Conservation (phyloP, 495 filamentous ascomycete species). For the Talaromyces trachyspermus region DNA sequence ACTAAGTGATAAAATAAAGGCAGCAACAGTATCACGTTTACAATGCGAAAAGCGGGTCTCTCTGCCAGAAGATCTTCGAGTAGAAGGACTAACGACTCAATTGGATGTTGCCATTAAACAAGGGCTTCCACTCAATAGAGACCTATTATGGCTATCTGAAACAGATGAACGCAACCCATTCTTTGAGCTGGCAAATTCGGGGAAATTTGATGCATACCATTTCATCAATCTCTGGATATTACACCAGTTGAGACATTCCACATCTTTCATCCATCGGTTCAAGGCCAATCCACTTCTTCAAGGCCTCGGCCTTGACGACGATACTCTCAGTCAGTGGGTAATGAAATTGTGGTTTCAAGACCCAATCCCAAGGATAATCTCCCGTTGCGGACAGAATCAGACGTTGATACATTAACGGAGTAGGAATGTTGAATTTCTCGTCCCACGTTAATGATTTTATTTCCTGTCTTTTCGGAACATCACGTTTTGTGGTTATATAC, state of each 20-base stretch:
- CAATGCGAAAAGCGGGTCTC: constrained; percentile 12
- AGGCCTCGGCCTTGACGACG: constrained; percentile 16
- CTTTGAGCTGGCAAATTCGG: constrained; percentile 8
- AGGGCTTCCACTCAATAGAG: not conserved
- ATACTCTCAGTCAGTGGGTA: constrained; percentile 20
- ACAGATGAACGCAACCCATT: constrained; percentile 13
- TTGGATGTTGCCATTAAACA: constrained; percentile 1
- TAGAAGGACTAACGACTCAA: constrained; percentile 10
- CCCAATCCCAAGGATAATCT: not conserved
- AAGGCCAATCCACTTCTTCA: constrained; percentile 18
- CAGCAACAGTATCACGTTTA: constrained; percentile 5
- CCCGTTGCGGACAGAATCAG: not conserved
- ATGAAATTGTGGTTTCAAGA: constrained; percentile 21
- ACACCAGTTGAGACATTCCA: constrained; percentile 22
- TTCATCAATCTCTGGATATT: constrained; percentile 29
- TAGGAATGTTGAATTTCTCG: no score
- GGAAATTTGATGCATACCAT: constrained; percentile 7
- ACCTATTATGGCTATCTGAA: constrained; percentile 13
- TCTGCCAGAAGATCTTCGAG: not conserved
- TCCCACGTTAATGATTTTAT: no score
- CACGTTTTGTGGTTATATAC: no score
- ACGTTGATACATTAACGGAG: no score
- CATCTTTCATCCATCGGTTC: constrained; percentile 19
- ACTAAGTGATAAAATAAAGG: not conserved
- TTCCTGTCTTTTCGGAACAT: no score